Base-by-base conservation (phyloP, 495 filamentous ascomycete species). In the Lepraria neglecta region DNA sequence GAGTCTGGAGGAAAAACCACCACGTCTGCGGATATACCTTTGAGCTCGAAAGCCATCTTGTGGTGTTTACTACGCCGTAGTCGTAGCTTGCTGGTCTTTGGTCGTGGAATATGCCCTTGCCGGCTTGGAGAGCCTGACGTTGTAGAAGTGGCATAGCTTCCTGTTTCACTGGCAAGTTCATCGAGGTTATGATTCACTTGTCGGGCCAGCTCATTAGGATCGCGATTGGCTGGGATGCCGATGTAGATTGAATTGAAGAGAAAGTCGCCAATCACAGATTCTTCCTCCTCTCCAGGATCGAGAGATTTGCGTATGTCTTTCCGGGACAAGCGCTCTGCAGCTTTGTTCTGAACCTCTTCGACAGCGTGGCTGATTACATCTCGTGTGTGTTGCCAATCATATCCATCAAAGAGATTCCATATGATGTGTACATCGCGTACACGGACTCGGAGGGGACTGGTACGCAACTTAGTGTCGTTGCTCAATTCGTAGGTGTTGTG, bases 241-340 rank as follows among this genome's bases (percentile, higher is more conserved):
- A 99, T 95, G 74, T 97, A 99, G 53, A 99, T 96, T 0, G 94
- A 97, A 67, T 97, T 97, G 81, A 99, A 99, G 24, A 99, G 80
- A 68, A 91, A 95, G 70, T 97, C 94, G 1, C 87, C 91, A 71
- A 97, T 95, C 17, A 92, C 86, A 1, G 87, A 87, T 67, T 91
- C 89, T 45, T 90, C 84, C 27, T 96, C 91, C 10, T 90, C 85
- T 15, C 80, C 81, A 10, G 70, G 67, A 4, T 77, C 74, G n/a
- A 77, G 72, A 53, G 77, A 73, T 65, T 71, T 73, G 51, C 75
- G 75, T 54, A 71, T 78, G 28, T 74, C 74, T 58, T 69, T 70
- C 59, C 79, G 78, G 27, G 77, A 75, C 45, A 83, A 80, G 30
- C 87, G 82, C 67, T 97, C 89, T 21, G 86, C 82, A 15, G 89